Base-by-base conservation (phyloP, 345 rosid genomes). In the Mallotus nudiflorus region DNA sequence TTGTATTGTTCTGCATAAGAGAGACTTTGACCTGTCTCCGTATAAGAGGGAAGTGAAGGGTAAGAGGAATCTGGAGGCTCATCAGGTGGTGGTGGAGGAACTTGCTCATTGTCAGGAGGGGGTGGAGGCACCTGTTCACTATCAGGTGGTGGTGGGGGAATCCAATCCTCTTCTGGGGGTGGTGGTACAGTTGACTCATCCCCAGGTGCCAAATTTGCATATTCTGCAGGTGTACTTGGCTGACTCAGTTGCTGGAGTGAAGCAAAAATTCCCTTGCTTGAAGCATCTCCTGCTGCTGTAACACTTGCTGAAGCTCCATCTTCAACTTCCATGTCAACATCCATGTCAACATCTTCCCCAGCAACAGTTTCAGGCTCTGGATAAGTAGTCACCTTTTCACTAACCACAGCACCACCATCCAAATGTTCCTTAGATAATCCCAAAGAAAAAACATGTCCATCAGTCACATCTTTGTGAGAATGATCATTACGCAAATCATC, bases 261-360 rank as follows among this genome's bases (percentile, higher is more conserved):
- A 69, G 71, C 65, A 71, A 75, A 40, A 66, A 33, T 73, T 65
- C 71, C 73, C 56, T 78, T 62, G 69, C 61, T 69, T n/a, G 69
- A 66, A 66, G 55, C 59, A 76, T 76, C 79, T 70, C 56, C 58
- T 15, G 27, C 35, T 33, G 71, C 56, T 24, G 65, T 49, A 52
- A 62, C 65, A 45, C 72, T 73, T 9, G 66, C 46, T 60, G 86
- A 80, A 56, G 55, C 76, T 71, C 75, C 76, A 57, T 92, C 96
- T 69, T 95, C 98, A 81, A 92, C 92, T 78, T 95, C 98, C 98
- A 95, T 92, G 81, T 95, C 98, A 65, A 95, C 91, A 74, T 92
- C 98, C 98, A 90, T 92, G 74, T 92, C 97, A 81, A 84, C 75
- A 79, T 89, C 97, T 69, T 84, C 97, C 76, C 68, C 87, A 64